These are phyloP conservation scores for Trametes cingulata DNA, from an alignment of 768 basidiomycete genomes.

Conservation along the genomic window DNA sequence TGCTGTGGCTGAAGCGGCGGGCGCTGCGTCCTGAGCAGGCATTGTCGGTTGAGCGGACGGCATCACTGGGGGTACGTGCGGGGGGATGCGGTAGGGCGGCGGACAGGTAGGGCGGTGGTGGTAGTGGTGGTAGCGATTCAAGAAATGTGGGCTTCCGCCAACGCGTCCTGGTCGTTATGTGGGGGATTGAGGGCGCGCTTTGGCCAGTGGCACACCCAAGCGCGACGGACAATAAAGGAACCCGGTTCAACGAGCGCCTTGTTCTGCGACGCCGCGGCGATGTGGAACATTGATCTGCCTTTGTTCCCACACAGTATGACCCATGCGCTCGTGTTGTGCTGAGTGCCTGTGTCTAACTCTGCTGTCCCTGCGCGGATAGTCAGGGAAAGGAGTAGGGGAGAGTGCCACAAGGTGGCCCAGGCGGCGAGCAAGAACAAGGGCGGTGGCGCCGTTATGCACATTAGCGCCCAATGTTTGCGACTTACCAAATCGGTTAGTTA, in stretches of 20 bases:
- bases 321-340: neutral
- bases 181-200: neutral
- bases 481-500: too few relatives aligned
- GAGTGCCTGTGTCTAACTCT: neutral
- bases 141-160: neutral
- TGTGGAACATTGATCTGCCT: neutral
- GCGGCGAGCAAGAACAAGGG: too few relatives aligned
- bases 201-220: constrained; percentile 5
- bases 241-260: neutral
- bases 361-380: neutral
- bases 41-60: neutral
- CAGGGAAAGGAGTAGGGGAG: too few relatives aligned
- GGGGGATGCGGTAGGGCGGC: neutral
- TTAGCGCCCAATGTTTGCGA: too few relatives aligned
- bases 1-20: neutral
- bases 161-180: neutral
- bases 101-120: neutral
- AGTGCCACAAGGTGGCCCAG: too few relatives aligned
- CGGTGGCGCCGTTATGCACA: too few relatives aligned
- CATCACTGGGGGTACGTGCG: neutral
- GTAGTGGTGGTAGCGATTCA: neutral
- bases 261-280: neutral
- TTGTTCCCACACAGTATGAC: neutral
- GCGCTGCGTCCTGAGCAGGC: neutral
- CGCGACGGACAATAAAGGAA: constrained; percentile 1